phyloP scores from a whole-genome alignment of 257 asterid species.

The Przewalskia tangutica region DNA sequence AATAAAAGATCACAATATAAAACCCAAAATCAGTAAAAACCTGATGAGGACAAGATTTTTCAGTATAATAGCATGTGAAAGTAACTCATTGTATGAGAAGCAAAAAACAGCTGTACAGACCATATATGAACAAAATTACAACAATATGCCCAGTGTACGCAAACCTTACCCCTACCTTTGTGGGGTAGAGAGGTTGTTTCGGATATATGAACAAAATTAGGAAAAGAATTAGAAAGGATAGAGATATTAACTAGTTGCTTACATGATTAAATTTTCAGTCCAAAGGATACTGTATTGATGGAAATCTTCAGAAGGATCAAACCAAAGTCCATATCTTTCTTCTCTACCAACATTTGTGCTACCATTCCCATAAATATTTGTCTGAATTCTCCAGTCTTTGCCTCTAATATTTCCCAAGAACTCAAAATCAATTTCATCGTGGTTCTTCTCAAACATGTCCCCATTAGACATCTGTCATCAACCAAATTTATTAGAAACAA shows the following conservation, averaged over 20 bases:
- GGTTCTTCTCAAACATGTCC: constrained; percentile 66
- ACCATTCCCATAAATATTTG: constrained; percentile 84
- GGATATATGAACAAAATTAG: background rate
- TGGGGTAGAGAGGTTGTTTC: no score
- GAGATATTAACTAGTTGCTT: constrained; percentile 15
- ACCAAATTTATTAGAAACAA: no score
- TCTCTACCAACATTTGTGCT: constrained; percentile 74
- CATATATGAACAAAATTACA: no score
- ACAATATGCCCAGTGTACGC: no score
- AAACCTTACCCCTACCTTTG: no score
- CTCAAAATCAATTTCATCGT: constrained; percentile 84
- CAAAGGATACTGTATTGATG: constrained; percentile 67
- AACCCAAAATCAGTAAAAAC: constrained; percentile 11
- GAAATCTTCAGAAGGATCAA: constrained; percentile 79
- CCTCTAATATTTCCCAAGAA: constrained; percentile 83
- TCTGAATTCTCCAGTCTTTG: constrained; percentile 78
- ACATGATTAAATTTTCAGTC: constrained; percentile 60
- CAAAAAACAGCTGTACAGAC: background rate
- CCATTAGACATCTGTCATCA: constrained; percentile 67
- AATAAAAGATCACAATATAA: background rate
- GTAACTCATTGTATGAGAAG: constrained; percentile 13
- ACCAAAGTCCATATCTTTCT: constrained; percentile 85
- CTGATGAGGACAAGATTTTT: background rate
- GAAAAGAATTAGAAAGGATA: background rate
- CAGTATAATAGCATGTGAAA: background rate